A percentile compares a stretch with the other conserved stretches of the same genome.
Evolutionary conservation across 257 asterid genomes (phyloP).

Genomic region (Primulina eburnea): DNA sequence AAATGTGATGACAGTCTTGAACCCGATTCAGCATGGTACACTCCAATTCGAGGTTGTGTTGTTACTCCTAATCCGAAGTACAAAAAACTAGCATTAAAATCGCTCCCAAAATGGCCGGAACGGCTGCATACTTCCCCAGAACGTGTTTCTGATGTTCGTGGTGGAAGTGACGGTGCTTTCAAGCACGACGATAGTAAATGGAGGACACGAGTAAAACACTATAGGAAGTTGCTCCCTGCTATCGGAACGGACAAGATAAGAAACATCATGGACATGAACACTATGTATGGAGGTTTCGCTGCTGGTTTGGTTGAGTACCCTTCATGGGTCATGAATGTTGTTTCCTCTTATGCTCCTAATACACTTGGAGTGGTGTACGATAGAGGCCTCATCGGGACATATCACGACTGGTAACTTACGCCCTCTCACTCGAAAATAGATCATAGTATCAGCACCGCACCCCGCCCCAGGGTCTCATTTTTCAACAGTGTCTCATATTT

Average conservation of each 20-base stretch:
- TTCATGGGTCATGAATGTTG: constrained; percentile 93
- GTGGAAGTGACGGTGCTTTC: constrained; percentile 83
- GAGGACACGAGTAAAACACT: constrained; percentile 74
- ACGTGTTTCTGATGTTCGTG: constrained; percentile 70
- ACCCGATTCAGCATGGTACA: constrained; percentile 97
- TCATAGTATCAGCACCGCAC: neutral
- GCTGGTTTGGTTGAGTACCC: constrained; percentile 74
- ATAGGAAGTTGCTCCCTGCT: constrained; percentile 81
- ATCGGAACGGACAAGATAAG: constrained; percentile 79
- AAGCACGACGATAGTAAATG: constrained; percentile 82
- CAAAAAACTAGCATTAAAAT: constrained; percentile 50
- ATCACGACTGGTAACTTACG: constrained; percentile 79
- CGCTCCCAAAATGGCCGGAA: constrained; percentile 88
- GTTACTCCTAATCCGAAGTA: constrained; percentile 62
- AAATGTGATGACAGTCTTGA: constrained; percentile 94
- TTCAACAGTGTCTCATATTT: neutral
- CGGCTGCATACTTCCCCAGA: constrained; percentile 70
- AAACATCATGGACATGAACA: constrained; percentile 97
- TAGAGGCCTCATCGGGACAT: constrained; percentile 89
- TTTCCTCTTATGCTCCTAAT: constrained; percentile 72
- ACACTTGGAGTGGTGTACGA: constrained; percentile 90
- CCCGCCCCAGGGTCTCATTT: neutral
- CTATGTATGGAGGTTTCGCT: constrained; percentile 87
- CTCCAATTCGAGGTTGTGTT: constrained; percentile 88
- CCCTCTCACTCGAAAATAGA: neutral